Base-by-base conservation (phyloP, 257 asterid genomes). In the Scutellaria baicalensis region DNA sequence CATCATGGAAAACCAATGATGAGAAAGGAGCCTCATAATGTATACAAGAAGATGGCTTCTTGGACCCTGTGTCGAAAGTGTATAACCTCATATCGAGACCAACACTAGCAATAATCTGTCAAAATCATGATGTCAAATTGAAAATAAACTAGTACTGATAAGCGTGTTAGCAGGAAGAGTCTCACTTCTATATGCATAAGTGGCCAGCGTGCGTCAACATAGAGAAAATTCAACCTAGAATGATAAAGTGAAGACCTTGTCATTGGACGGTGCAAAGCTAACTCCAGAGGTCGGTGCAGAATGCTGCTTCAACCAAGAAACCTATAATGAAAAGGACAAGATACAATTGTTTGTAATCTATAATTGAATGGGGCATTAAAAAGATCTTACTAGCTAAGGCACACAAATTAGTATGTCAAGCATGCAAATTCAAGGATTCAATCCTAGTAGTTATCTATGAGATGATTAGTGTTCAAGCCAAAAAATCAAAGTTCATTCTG, bases 61-160 rank as follows among this genome's bases (percentile, higher is more conserved):
- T 82, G 59, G 96, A 84, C 63, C 95, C 94, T 16, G 89, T 72
- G 79, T 93, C 97, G 76, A 85, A 87, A 60, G 88, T 88, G 77
- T 94, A 89, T 72, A 94, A 70, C 84, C 91, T 94, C 93, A 87
- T 94, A 78, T 94, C 99, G 81, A 91, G 80, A 79, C 99, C 99
- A 83, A 91, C 93, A 45, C 96, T 89, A 47, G 96, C 96, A 76
- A 94, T 86, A 61, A 86, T 77, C 98, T 93, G 93, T 69, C 75
- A 82, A 60, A 79, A 67, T 64, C 47, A 12, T 56, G 1, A 39
- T 43, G 43, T 51, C 0, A 10, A 5, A 58, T 57, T 57, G 44
- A 33, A 31, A 36, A 59, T 3, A 38, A 52, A 70, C 38, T 40
- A 71, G 66, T 48, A 20, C 31, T 16, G 49, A 60, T 54, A 35